Base-by-base conservation (phyloP, 305 asterid species). In the Rubia balearica region DNA sequence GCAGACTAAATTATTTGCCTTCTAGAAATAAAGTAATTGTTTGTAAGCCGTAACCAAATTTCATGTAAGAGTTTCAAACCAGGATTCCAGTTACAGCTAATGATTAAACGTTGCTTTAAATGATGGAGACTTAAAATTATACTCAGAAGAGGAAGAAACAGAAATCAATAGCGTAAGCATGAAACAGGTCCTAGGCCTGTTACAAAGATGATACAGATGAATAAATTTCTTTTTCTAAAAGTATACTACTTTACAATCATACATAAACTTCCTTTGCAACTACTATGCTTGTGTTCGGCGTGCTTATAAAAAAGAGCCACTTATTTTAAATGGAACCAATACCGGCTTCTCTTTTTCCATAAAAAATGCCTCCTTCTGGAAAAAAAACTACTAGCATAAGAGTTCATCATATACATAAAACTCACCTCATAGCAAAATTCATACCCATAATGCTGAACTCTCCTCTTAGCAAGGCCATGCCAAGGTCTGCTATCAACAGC, bases 371-470 rank as follows among this genome's bases (percentile, higher is more conserved):
- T n/a, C n/a, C n/a, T n/a, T n/a, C n/a, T n/a, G n/a, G n/a, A n/a
- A n/a, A n/a, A n/a, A n/a, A n/a, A n/a, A n/a, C n/a, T n/a, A n/a
- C n/a, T n/a, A n/a, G n/a, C n/a, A n/a, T n/a, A n/a, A n/a, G n/a
- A 11, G 55, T 48, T 48, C 3, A 42, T 27, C 57, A 16, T 27
- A 5, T 9, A 22, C 10, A n/a, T 9, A 56, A 59, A 51, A 81
- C 90, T 84, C 80, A 93, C 97, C 74, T 80, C 88, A 79, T 94
- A 94, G 80, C 90, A 75, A 74, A 94, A 91, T 83, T 86, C 97
- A 42, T 88, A 94, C 76, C 98, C 97, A 67, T 89, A 85, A 79
- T 94, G 98, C 74, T 94, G 97, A 81, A 94, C 97, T 79, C 95
- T 79, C 87, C 98, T 83, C 84, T 89, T 94, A 72, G 97, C 97